A percentile compares a stretch with the other conserved stretches of the same genome.
These are phyloP conservation scores for Saitozyma sp. DNA, from an alignment of 768 basidiomycete species.

Conservation along the genomic window DNA sequence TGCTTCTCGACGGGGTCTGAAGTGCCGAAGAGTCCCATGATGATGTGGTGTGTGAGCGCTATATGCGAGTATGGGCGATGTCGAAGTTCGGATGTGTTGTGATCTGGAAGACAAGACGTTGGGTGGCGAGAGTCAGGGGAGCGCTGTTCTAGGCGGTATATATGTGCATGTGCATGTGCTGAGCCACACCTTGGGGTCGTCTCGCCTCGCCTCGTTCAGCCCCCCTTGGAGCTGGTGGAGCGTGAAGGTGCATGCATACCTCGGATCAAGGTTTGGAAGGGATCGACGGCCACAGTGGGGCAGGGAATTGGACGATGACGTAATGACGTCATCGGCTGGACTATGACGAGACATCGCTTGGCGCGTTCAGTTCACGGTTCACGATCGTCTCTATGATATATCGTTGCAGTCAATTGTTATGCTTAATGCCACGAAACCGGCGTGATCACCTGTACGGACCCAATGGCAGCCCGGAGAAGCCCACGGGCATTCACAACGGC, in stretches of 20 bases:
- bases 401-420: neutral
- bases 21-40: conserved; percentile 46
- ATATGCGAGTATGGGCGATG: neutral
- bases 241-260: no score
- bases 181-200: no score
- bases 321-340: conserved; percentile 19
- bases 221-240: no score
- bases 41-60: conserved; percentile 8
- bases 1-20: conserved; percentile 40
- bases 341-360: neutral
- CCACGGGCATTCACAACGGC: no score
- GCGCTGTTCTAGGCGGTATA: no score
- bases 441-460: no score
- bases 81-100: neutral
- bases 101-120: neutral
- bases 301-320: conserved; percentile 4
- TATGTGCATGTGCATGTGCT: no score
- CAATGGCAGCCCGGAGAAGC: no score
- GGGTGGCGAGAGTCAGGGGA: neutral
- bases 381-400: neutral
- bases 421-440: neutral
- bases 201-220: no score
- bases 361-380: neutral
- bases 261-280: no score
- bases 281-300: no score